Conservation (phyloP, 352 stramenopile genomes). For the Elongisporangium undulatum region DNA sequence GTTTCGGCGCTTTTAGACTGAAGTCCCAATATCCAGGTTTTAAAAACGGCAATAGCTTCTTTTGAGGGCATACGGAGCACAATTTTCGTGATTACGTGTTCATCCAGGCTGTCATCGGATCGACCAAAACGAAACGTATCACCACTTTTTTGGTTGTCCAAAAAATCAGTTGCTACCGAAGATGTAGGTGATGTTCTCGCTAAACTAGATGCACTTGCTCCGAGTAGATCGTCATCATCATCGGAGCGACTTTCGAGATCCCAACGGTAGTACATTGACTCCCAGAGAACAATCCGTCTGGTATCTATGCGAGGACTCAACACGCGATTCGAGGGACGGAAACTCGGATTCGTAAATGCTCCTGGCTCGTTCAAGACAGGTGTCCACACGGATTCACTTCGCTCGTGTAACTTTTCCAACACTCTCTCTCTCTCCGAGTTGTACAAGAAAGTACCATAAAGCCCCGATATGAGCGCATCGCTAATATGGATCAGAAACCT, state of each 20-base stretch:
- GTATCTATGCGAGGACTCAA: slow-evolving; percentile 50
- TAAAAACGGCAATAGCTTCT: background rate
- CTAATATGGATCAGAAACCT: slow-evolving; percentile 44
- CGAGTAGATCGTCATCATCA: background rate
- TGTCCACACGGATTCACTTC: slow-evolving; percentile 53
- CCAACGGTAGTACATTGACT: slow-evolving; percentile 57
- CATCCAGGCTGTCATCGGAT: background rate
- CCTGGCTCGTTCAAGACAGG: slow-evolving; percentile 32
- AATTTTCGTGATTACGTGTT: background rate
- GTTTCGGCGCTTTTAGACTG: background rate
- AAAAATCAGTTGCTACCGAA: background rate
- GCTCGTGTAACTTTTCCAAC: slow-evolving; percentile 46
- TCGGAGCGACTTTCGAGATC: slow-evolving; percentile 49
- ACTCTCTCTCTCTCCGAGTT: slow-evolving; percentile 55
- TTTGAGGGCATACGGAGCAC: background rate
- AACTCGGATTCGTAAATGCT: slow-evolving; percentile 37
- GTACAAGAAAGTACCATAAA: slow-evolving; percentile 53
- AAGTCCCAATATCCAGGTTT: background rate
- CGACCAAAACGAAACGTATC: background rate
- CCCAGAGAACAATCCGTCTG: slow-evolving; percentile 57
- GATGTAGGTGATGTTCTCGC: background rate
- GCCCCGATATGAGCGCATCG: slow-evolving; percentile 38
- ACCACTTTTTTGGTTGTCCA: background rate
- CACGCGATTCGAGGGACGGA: slow-evolving; percentile 41
- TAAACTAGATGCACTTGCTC: background rate